Evolutionary conservation across 768 basidiomycete species (phyloP).

Genomic region (Tephrocybe sp.): DNA sequence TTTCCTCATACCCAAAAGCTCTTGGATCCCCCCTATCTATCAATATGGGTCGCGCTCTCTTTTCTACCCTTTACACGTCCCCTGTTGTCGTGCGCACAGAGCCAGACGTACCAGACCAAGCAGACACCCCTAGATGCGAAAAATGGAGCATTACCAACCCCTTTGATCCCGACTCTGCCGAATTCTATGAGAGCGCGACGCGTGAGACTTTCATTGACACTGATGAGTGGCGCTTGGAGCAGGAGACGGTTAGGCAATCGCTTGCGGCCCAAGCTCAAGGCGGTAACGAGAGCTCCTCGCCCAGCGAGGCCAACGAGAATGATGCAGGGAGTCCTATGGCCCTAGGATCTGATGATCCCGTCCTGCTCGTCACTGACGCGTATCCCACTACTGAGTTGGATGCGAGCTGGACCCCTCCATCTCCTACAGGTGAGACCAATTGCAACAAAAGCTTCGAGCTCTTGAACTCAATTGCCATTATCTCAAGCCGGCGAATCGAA

Average conservation of each 20-base stretch:
- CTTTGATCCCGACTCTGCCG: slow-evolving; percentile 82
- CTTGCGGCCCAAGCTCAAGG: slow-evolving; percentile 28
- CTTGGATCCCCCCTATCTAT: slow-evolving; percentile 16
- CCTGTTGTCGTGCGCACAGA: slow-evolving; percentile 44
- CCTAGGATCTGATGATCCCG: slow-evolving; percentile 40
- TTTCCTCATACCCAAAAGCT: slow-evolving; percentile 22
- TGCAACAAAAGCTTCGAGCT: not conserved
- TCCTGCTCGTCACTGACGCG: slow-evolving; percentile 36
- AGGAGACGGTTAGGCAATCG: slow-evolving; percentile 23
- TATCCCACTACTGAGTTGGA: slow-evolving; percentile 29
- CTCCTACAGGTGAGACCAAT: not conserved
- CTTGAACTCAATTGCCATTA: not conserved
- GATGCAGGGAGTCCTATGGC: slow-evolving; percentile 52
- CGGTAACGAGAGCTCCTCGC: slow-evolving; percentile 33
- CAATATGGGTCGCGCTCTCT: slow-evolving; percentile 62
- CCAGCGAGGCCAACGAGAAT: slow-evolving; percentile 44
- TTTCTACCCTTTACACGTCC: slow-evolving; percentile 42
- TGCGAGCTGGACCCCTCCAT: slow-evolving; percentile 15
- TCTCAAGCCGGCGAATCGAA: slow-evolving; percentile 13
- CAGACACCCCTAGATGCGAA: slow-evolving; percentile 33
- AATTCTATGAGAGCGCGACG: slow-evolving; percentile 63
- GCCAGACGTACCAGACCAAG: slow-evolving; percentile 33
- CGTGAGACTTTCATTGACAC: slow-evolving; percentile 67
- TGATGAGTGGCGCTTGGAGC: slow-evolving; percentile 33
- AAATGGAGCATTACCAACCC: slow-evolving; percentile 66